Evolutionary conservation across 768 basidiomycete species (phyloP).

Genomic region (Termitomyces sp.): DNA sequence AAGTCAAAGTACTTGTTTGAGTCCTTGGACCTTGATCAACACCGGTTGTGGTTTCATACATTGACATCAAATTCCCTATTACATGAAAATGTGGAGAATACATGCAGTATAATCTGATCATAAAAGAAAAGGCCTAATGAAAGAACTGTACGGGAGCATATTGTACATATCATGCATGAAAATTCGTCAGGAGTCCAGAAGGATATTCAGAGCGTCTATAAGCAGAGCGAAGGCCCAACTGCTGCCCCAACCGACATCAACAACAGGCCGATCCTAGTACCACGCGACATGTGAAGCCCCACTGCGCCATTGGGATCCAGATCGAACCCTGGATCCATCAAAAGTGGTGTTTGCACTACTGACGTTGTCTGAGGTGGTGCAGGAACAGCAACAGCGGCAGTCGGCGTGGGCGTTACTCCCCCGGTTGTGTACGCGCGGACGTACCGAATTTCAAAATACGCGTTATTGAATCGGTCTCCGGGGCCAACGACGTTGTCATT

Average conservation of each 20-base stretch:
- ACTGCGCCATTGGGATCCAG: slow-evolving; percentile 4
- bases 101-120: no score
- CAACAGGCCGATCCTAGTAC: neutral
- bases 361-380: slow-evolving; percentile 3
- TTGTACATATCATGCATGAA: neutral
- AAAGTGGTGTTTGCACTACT: slow-evolving; percentile 2
- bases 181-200: neutral
- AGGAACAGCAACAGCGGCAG: slow-evolving; percentile 15
- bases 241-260: neutral
- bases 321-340: slow-evolving; percentile 15
- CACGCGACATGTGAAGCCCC: neutral
- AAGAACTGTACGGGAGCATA: no score
- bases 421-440: slow-evolving; percentile 43
- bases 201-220: neutral
- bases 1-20: no score
- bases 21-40: no score
- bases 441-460: slow-evolving; percentile 66
- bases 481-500: slow-evolving; percentile 47
- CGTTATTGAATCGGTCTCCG: slow-evolving; percentile 36
- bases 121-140: no score
- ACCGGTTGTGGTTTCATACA: no score
- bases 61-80: no score
- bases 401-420: slow-evolving; percentile 20
- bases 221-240: neutral
- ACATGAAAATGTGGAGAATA: no score